phyloP scores from a whole-genome alignment of 805 yeast species.

The Starmerella bombicola region DNA sequence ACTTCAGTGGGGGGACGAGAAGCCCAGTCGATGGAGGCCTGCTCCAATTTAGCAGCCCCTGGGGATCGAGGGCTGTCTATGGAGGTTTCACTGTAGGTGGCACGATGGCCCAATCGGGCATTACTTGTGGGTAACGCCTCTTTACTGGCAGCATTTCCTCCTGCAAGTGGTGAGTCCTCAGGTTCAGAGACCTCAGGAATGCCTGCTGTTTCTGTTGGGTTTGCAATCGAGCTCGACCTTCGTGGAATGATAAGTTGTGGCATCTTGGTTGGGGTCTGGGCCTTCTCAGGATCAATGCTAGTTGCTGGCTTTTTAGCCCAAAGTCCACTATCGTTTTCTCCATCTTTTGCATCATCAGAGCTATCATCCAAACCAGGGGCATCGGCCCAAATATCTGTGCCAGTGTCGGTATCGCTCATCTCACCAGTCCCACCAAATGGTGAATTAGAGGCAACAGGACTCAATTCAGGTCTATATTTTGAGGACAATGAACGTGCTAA shows the following conservation, averaged over 20 bases:
- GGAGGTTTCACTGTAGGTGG: constrained; percentile 8
- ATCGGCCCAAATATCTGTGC: constrained; percentile 40
- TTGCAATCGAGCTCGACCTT: not conserved
- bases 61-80: constrained; percentile 13
- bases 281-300: not conserved
- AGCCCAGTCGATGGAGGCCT: constrained; percentile 36
- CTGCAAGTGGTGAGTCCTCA: constrained; percentile 1
- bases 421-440: constrained; percentile 1
- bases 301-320: constrained; percentile 41
- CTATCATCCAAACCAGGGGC: constrained; percentile 42
- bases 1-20: constrained; percentile 94
- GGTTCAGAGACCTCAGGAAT: constrained; percentile 5
- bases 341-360: constrained; percentile 30
- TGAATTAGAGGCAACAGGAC: constrained; percentile 16
- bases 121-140: not conserved
- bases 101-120: constrained; percentile 1
- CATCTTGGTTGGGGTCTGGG: not conserved
- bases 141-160: not conserved
- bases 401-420: not conserved
- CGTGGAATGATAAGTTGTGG: constrained; percentile 6
- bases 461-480: constrained; percentile 23
- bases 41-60: constrained; percentile 10
- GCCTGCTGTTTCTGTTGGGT: not conserved
- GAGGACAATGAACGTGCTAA: constrained; percentile 23
- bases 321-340: constrained; percentile 39